phyloP scores from a whole-genome alignment of 2,329 filamentous ascomycete genomes.

The Xylaria sp. region DNA sequence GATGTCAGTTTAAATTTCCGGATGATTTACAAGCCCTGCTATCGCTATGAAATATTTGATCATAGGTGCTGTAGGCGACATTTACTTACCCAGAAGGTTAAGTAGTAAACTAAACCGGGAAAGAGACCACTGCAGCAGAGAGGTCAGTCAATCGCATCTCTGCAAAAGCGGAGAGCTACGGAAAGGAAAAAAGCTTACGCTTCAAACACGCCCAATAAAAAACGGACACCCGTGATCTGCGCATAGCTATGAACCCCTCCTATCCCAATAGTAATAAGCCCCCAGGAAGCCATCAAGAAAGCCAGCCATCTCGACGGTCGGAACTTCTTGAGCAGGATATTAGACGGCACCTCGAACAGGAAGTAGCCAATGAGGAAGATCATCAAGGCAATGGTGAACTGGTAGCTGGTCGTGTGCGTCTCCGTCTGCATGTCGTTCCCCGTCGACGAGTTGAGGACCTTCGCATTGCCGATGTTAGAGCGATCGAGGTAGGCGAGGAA shows the following conservation, averaged over 20 bases:
- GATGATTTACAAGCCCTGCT: not conserved
- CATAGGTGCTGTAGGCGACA: not conserved
- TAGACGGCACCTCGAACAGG: constrained; percentile 73
- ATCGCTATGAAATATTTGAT: not conserved
- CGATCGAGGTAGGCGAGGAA: constrained; percentile 68
- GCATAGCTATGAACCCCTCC: constrained; percentile 71
- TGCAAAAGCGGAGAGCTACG: no score
- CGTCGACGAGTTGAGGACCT: constrained; percentile 53
- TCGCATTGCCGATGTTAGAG: constrained; percentile 62
- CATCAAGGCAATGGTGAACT: constrained; percentile 54
- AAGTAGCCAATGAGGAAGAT: constrained; percentile 52
- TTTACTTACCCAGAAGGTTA: constrained; percentile 70
- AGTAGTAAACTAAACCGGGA: constrained; percentile 72
- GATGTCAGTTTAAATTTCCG: not conserved
- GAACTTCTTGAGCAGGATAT: constrained; percentile 73
- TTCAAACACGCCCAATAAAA: constrained; percentile 76
- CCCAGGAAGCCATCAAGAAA: constrained; percentile 75
- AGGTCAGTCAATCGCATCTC: constrained; percentile 15
- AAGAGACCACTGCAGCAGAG: constrained; percentile 65
- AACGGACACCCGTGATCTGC: constrained; percentile 72
- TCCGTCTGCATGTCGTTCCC: constrained; percentile 52
- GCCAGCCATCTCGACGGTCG: constrained; percentile 72
- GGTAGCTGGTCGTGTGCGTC: constrained; percentile 47
- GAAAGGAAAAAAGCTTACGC: constrained; percentile 52
- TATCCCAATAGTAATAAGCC: constrained; percentile 73